A percentile compares a stretch with the other conserved stretches of the same genome.
Conservation (phyloP, 768 basidiomycete species). For the Hericium alpestre region DNA sequence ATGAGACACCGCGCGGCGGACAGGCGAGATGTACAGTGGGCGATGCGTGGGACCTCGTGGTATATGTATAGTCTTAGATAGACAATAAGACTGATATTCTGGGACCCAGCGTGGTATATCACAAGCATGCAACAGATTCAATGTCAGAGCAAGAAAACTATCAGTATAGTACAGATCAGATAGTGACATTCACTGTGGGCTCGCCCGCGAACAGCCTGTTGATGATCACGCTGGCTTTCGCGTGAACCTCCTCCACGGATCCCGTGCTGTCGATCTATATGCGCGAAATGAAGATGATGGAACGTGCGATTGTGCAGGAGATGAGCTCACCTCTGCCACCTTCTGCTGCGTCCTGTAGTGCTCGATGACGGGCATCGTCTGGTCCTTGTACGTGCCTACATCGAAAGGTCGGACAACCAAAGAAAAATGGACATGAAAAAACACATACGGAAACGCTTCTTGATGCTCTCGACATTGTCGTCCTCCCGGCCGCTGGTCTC, state of each 20-base stretch:
- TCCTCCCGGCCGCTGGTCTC: conserved; percentile 95
- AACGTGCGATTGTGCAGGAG: background rate
- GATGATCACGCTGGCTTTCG: conserved; percentile 45
- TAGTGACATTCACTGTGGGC: background rate
- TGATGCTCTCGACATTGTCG: conserved; percentile 89
- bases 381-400: conserved; percentile 71
- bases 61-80: conserved; percentile 30
- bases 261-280: conserved; percentile 56
- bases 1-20: conserved; percentile 50
- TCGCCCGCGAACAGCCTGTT: conserved; percentile 30
- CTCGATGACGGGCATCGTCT: conserved; percentile 89
- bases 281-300: background rate
- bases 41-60: conserved; percentile 29
- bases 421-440: background rate
- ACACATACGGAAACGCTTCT: conserved; percentile 84
- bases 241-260: conserved; percentile 65
- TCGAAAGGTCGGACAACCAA: background rate
- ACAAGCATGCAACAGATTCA: background rate
- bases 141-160: background rate
- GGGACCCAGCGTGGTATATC: background rate
- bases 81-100: background rate
- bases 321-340: conserved; percentile 60
- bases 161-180: background rate
- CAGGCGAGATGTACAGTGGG: conserved; percentile 33
- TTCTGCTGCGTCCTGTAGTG: conserved; percentile 59